A percentile compares a stretch with the other conserved stretches of the same genome.
phyloP scores from a whole-genome alignment of 371 early-diverging fungal species.

The Thermomucor indicae-seudaticae region DNA sequence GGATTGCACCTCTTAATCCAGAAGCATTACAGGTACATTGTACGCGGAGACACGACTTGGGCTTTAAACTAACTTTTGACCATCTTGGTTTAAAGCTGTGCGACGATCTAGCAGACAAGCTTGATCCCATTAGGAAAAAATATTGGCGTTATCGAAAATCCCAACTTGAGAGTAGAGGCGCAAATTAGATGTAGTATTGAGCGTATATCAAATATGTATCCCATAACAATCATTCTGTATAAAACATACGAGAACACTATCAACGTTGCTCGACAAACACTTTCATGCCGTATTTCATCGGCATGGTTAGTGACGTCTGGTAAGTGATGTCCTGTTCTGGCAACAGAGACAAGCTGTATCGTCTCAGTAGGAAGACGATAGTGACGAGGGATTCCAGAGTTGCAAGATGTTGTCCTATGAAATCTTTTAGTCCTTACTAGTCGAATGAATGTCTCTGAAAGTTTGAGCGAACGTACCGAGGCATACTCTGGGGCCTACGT shows the following conservation, averaged over 20 bases:
- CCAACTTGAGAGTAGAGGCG: slow-evolving; percentile 32
- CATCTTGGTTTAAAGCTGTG: slow-evolving; percentile 34
- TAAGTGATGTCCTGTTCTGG: slow-evolving; percentile 33
- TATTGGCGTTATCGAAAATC: slow-evolving; percentile 73
- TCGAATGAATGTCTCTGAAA: neutral
- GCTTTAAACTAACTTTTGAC: neutral
- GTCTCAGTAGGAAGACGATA: slow-evolving; percentile 28
- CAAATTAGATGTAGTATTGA: too few relatives aligned
- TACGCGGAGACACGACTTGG: neutral
- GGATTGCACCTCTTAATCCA: slow-evolving; percentile 22
- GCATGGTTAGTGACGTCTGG: slow-evolving; percentile 34
- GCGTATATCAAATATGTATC: neutral
- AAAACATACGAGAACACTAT: neutral
- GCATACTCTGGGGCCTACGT: slow-evolving; percentile 71
- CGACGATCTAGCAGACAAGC: slow-evolving; percentile 49
- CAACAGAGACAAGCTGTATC: slow-evolving; percentile 36
- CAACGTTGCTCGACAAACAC: slow-evolving; percentile 23
- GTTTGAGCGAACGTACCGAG: slow-evolving; percentile 20
- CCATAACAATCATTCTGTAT: neutral
- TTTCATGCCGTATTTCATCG: slow-evolving; percentile 44
- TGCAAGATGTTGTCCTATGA: slow-evolving; percentile 41
- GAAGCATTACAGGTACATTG: slow-evolving; percentile 37
- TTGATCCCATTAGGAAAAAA: slow-evolving; percentile 64
- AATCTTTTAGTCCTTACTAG: too few relatives aligned
- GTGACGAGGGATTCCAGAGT: slow-evolving; percentile 41